Base-by-base conservation (phyloP, 2,329 filamentous ascomycete genomes). In the Botryotinia narcissicola region DNA sequence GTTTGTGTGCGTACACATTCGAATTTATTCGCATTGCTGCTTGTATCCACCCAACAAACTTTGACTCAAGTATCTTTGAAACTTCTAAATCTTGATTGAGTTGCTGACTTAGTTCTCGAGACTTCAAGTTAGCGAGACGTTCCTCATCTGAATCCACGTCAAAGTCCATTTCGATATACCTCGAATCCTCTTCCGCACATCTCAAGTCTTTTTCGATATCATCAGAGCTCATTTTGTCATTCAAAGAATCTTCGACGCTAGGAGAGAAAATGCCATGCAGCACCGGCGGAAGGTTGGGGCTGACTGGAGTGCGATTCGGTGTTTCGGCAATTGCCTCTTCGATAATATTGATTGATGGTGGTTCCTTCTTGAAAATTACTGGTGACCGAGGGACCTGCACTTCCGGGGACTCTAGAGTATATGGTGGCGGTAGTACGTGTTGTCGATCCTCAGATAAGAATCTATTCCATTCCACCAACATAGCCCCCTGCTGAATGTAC, bases 31-130 rank as follows among this genome's bases (percentile, higher is more conserved):
- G 59, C 10, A 40, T 40, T 40, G 35, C 59, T 61, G 35, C 35
- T 61, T 61, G 29, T 69, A 57, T 37, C 48, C 48, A 69, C 22
- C 10, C 32, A 10, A 51, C 25, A 18, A 69, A 69, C 25, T 69
- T 54, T 18, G 48, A 69, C 25, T 54, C 22, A 22, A 69, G 66
- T 37, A 40, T 40, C 35, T 68, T 37, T 40, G 46, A 68, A n/a
- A 64, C 37, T 32, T 37, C 46, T 42, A 40, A n/a, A 57, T 54
- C 22, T n/a, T 69, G 22, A 20, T 54, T 54, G 12, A 57, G 18
- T 69, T 69, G 48, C 25, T 69, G 66, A 57, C 66, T 69, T 32
- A 69, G 32, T 69, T 69, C 44, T 69, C 48, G 66, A 9, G 66
- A 35, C 42, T 57, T 69, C 25, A 57, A 54, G 25, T n/a, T n/a